phyloP scores from a whole-genome alignment of 495 filamentous ascomycete genomes.

The Lichina pygmaea region DNA sequence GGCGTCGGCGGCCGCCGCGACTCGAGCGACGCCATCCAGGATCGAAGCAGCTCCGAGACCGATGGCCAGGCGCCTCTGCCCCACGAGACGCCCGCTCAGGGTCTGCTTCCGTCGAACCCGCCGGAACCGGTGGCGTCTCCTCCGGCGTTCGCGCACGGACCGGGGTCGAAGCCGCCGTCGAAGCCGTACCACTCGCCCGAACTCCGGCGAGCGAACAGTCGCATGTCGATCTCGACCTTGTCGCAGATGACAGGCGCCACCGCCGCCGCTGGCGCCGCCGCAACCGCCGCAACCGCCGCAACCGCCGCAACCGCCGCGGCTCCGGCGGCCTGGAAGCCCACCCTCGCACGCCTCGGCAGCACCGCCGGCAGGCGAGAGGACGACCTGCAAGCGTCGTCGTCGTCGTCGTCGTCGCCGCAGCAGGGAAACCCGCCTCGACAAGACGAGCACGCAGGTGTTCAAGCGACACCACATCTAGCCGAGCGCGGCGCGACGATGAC shows the following conservation, averaged over 20 bases:
- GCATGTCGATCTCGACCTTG: conserved; percentile 58
- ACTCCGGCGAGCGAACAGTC: conserved; percentile 46
- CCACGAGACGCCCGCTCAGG: conserved; percentile 10
- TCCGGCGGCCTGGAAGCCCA: conserved; percentile 11
- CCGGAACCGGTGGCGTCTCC: conserved; percentile 50
- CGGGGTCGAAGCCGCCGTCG: conserved; percentile 35
- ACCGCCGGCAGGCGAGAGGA: neutral
- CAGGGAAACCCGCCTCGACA: too few species aligned
- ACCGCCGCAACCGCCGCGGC: conserved; percentile 15
- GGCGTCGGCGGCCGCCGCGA: conserved; percentile 11
- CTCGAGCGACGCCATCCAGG: neutral
- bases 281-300: conserved; percentile 8
- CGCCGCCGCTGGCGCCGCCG: conserved; percentile 15
- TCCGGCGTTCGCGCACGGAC: conserved; percentile 46
- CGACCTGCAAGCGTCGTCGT: neutral
- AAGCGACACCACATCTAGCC: too few species aligned
- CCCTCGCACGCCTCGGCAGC: neutral
- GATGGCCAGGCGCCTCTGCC: conserved; percentile 15
- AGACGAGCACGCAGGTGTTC: too few species aligned
- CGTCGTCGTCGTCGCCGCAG: too few species aligned
- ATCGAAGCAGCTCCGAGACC: conserved; percentile 28
- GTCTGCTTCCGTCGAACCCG: conserved; percentile 26
- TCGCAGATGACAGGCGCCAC: conserved; percentile 45
- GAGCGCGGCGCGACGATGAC: too few species aligned
- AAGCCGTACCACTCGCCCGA: conserved; percentile 48